These are phyloP conservation scores for Suhomyces bribrorum DNA, from an alignment of 1,139 yeast species.

Conservation along the genomic window DNA sequence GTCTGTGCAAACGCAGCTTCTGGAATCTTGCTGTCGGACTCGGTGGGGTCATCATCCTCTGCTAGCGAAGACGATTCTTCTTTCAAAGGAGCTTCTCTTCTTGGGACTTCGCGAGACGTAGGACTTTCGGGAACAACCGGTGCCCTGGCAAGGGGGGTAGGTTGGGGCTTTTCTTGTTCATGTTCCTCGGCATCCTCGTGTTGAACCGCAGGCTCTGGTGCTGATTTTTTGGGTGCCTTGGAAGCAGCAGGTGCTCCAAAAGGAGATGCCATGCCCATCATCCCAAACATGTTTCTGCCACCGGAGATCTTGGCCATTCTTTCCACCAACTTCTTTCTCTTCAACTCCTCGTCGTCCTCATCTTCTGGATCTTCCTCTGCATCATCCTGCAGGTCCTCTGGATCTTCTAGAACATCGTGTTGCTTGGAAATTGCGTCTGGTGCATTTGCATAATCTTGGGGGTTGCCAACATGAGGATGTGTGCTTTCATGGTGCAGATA, in stretches of 20 bases:
- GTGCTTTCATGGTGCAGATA: slow-evolving; percentile 6
- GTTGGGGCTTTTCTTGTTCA: not conserved
- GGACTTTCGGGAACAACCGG: too few relatives aligned
- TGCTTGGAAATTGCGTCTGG: slow-evolving; percentile 1
- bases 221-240: slow-evolving; percentile 18
- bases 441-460: slow-evolving; percentile 4
- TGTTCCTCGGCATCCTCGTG: not conserved
- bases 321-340: slow-evolving; percentile 78
- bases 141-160: not conserved
- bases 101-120: not conserved
- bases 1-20: slow-evolving; percentile 18
- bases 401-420: slow-evolving; percentile 3
- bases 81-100: not conserved
- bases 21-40: slow-evolving; percentile 21
- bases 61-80: slow-evolving; percentile 31
- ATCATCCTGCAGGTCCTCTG: slow-evolving; percentile 5
- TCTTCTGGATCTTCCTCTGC: slow-evolving; percentile 22
- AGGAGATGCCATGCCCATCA: slow-evolving; percentile 69
- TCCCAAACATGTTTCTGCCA: slow-evolving; percentile 86
- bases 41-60: slow-evolving; percentile 32
- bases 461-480: slow-evolving; percentile 7
- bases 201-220: slow-evolving; percentile 17
- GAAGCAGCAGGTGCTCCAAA: slow-evolving; percentile 45
- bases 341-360: slow-evolving; percentile 73
- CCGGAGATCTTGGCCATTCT: slow-evolving; percentile 96